A percentile compares a stretch with the other conserved stretches of the same genome.
These are phyloP conservation scores for Podaxis rugospora DNA, from an alignment of 768 basidiomycete genomes.

Conservation along the genomic window DNA sequence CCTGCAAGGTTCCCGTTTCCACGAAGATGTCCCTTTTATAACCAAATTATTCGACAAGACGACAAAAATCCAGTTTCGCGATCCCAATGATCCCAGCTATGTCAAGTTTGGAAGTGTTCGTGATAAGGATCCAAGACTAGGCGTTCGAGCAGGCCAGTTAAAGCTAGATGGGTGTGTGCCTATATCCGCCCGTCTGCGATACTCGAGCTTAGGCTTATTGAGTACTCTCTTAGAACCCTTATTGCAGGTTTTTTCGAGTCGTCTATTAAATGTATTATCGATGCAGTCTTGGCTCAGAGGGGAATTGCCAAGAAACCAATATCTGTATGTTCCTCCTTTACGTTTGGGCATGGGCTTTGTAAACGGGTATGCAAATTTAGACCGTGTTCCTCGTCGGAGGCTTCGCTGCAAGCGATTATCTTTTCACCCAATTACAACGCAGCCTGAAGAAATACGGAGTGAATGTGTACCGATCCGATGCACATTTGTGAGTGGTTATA, in stretches of 20 bases:
- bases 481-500: not conserved
- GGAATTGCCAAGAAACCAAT: slow-evolving; percentile 17
- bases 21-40: slow-evolving; percentile 34
- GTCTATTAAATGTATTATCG: slow-evolving; percentile 24
- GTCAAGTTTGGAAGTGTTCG: slow-evolving; percentile 37
- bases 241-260: slow-evolving; percentile 27
- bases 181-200: not conserved
- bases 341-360: not conserved
- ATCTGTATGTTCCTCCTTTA: slow-evolving; percentile 15
- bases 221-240: slow-evolving; percentile 15
- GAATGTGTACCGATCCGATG: slow-evolving; percentile 45
- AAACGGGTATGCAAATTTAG: not conserved
- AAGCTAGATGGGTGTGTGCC: slow-evolving; percentile 29
- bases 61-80: slow-evolving; percentile 38
- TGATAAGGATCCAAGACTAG: slow-evolving; percentile 30
- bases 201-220: not conserved
- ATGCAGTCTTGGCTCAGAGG: slow-evolving; percentile 18
- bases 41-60: slow-evolving; percentile 36
- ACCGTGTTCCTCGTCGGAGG: slow-evolving; percentile 50
- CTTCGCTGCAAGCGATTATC: slow-evolving; percentile 53
- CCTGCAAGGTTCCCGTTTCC: slow-evolving; percentile 32
- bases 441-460: slow-evolving; percentile 32
- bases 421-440: slow-evolving; percentile 38
- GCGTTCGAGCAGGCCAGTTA: slow-evolving; percentile 39
- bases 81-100: slow-evolving; percentile 30